These are phyloP conservation scores for Acer campestre DNA, from an alignment of 345 rosid species.

Conservation along the genomic window DNA sequence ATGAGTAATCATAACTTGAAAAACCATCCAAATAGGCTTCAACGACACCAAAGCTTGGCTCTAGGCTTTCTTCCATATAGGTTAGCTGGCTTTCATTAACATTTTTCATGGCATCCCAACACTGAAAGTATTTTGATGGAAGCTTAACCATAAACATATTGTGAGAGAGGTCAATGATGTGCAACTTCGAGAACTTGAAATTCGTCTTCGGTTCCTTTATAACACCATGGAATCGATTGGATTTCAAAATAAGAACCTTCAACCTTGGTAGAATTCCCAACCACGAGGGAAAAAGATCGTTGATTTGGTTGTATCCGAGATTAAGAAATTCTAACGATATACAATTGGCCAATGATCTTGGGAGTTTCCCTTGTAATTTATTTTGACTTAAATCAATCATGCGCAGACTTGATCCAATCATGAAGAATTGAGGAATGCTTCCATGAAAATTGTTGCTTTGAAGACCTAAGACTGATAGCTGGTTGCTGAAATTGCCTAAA, in stretches of 20 bases:
- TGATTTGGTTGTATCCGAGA: constrained; percentile 6
- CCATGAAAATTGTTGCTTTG: constrained; percentile 22
- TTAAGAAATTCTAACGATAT: not conserved
- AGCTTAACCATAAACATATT: constrained; percentile 12
- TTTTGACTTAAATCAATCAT: constrained; percentile 21
- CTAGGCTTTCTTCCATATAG: not conserved
- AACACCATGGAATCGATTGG: constrained; percentile 3
- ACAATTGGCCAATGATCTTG: constrained; percentile 3
- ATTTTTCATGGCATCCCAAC: no score
- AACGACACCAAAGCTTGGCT: no score
- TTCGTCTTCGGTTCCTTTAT: not conserved
- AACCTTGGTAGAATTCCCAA: constrained; percentile 15
- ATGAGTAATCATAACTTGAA: not conserved
- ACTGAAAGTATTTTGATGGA: not conserved
- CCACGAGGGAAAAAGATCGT: constrained; percentile 25
- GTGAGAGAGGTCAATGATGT: constrained; percentile 18
- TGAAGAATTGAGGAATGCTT: not conserved
- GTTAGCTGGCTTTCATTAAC: not conserved
- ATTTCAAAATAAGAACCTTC: not conserved
- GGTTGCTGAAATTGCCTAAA: constrained; percentile 3
- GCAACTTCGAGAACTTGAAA: not conserved
- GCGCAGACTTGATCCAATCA: not conserved
- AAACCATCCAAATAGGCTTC: no score
- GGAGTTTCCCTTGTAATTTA: constrained; percentile 8
- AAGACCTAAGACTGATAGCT: not conserved